These are phyloP conservation scores for Cinnamomum micranthum DNA, from an alignment of 164 flowering plant genomes.

Conservation along the genomic window DNA sequence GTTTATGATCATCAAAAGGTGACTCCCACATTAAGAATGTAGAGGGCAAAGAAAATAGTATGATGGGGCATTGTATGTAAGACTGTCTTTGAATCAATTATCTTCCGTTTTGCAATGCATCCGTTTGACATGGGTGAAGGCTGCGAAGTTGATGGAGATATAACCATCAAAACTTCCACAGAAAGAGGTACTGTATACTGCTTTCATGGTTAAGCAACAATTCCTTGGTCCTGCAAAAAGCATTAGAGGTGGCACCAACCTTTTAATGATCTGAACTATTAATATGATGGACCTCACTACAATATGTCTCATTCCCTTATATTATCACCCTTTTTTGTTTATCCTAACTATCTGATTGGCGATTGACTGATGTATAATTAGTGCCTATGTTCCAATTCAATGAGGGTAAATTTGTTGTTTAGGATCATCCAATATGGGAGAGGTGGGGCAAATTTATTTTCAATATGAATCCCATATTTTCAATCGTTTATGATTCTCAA, in stretches of 20 bases:
- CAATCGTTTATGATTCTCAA: neutral
- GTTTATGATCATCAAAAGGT: neutral
- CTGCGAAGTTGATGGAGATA: conserved; percentile 50
- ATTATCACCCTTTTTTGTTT: too few relatives aligned
- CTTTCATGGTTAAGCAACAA: neutral
- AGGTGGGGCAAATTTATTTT: neutral
- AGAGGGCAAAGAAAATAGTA: neutral
- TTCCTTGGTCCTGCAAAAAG: neutral
- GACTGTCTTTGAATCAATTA: conserved; percentile 52
- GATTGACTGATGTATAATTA: too few relatives aligned
- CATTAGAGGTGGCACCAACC: neutral
- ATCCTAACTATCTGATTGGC: conserved; percentile 12
- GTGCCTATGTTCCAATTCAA: neutral
- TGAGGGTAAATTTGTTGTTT: neutral
- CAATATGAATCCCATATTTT: neutral
- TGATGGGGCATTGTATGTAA: conserved; percentile 10
- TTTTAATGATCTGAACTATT: neutral
- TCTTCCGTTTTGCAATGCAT: conserved; percentile 52
- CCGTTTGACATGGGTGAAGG: conserved; percentile 65
- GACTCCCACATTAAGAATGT: neutral
- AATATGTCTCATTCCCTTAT: too few relatives aligned
- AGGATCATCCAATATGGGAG: neutral
- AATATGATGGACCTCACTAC: neutral
- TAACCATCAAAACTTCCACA: neutral
- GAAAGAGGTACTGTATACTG: neutral